Base-by-base conservation (phyloP, 352 stramenopile genomes). In the Phytophthora agathidicida region DNA sequence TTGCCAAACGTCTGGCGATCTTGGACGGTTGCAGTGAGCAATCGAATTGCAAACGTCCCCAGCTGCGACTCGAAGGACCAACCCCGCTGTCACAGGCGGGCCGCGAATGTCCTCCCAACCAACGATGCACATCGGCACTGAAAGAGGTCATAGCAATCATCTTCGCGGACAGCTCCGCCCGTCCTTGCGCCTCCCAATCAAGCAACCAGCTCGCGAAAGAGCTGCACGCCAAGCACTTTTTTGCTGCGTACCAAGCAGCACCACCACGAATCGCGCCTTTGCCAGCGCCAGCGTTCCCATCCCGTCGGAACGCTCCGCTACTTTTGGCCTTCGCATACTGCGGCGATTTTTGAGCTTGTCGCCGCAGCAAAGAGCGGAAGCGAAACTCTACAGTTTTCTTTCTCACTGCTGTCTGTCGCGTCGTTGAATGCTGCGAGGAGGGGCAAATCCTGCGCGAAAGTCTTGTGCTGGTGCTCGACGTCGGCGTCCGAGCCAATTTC, bases 121-220 rank as follows among this genome's bases (percentile, higher is more conserved):
- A 7, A 9, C 27, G 33, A 11, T 30, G 36, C 31, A 47, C 37
- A 38, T 23, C 24, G 23, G 19, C 32, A 19, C 51, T 19, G 24
- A 38, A 13, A 22, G 27, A 26, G 22, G 13, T 8, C 38, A 57
- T 55, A 71, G 55, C 61, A 71, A 66, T 66, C 61, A 60, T 58
- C 24, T 23, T 1, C 10, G 14, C 23, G 50, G 27, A 30, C 57
- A 17, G 7, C 13, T 14, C n/a, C 22, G 24, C 32, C 57, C 35
- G 48, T 37, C 48, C 19, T 11, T 66, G 49, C 24, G 27, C 41
- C n/a, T 24, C 20, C 32, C 41, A 65, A 60, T 65, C 57, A 50
- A 65, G 19, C 32, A 19, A 30, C 14, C 28, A 45, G 41, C 32
- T 55, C 57, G 41, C 33, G 45, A 45, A 54, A 55, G 38, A 61